A percentile compares a stretch with the other conserved stretches of the same genome.
phyloP scores from a whole-genome alignment of 495 filamentous ascomycete species.

The Echria macrotheca region DNA sequence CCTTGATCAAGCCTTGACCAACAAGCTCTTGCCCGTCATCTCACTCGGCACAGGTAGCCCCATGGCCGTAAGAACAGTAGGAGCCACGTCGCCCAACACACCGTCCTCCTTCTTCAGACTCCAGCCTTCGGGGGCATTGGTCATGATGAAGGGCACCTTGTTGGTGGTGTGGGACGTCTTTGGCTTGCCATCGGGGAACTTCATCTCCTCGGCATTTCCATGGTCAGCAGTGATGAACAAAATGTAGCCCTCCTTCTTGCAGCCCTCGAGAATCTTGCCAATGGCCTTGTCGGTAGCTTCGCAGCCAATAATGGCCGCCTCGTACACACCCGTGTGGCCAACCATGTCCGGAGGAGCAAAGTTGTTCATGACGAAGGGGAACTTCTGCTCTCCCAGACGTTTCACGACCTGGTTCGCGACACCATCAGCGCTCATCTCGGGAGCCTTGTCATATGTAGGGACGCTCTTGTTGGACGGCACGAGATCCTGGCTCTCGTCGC shows the following conservation, averaged over 20 bases:
- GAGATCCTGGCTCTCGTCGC: constrained; percentile 56
- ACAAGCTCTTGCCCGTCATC: constrained; percentile 81
- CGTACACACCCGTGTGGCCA: constrained; percentile 94
- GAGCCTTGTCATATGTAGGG: constrained; percentile 91
- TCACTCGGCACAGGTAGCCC: constrained; percentile 82
- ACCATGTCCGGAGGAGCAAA: constrained; percentile 99
- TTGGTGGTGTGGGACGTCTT: constrained; percentile 98
- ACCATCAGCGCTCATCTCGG: constrained; percentile 89
- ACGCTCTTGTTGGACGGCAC: constrained; percentile 66
- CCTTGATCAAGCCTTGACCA: constrained; percentile 60
- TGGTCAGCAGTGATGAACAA: constrained; percentile 95
- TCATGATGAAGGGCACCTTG: constrained; percentile 96
- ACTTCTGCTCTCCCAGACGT: constrained; percentile 71
- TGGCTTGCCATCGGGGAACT: constrained; percentile 87
- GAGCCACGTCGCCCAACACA: constrained; percentile 93
- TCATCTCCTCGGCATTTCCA: constrained; percentile 98
- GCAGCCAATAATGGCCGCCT: constrained; percentile 86
- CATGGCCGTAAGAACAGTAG: constrained; percentile 85
- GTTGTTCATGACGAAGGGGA: constrained; percentile 99
- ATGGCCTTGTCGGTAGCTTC: constrained; percentile 88
- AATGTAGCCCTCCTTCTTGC: constrained; percentile 85
- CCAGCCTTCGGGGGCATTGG: constrained; percentile 88
- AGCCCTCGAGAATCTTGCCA: constrained; percentile 81
- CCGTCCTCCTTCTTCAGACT: constrained; percentile 74
- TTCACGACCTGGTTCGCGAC: constrained; percentile 84